Evolutionary conservation across 1,284 basidiomycete genomes (phyloP), one percentile per base, ranked within the genome.

Genomic region (Naganishia sp.): DNA sequence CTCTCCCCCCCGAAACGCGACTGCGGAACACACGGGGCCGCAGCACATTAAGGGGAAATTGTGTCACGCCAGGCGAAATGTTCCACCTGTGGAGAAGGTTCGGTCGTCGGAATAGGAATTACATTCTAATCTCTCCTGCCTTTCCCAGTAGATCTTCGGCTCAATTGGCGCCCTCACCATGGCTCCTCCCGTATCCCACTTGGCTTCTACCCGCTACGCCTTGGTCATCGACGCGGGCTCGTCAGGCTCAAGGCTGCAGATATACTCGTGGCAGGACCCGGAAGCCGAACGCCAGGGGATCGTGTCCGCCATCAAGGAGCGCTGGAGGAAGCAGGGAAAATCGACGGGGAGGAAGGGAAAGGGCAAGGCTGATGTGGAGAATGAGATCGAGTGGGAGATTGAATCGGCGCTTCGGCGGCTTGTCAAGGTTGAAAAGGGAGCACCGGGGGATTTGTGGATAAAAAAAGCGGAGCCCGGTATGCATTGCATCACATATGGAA

Each of bases 141-240:
- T 21, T 36, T 36, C 36, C n/a, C 31, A n/a, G 3, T 13, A 18
- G 2, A 16, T 13, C 31, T 31, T 36, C 52, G 16, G n/a, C 28
- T 39, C 53, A 1, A 28, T 28, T 28, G 28, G 28, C 28, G 53
- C 36, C 53, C 21, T 49, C 21, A 54, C 21, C 57, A 80, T 80
- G 79, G 72, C 78, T 10, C 79, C 79, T 5, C 75, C 77, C 1
- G 55, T 76, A 25, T 60, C 75, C 18, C 65, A 74, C 2, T 48
- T 90, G 64, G 80, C 84, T 66, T 86, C 87, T 64, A 88, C 91
- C 70, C 88, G 89, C 72, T 99, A 95, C 81, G 94, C 93, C 57
- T 87, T 99, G 69, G 92, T 99, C 66, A 90, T 99, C 77, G 95
- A 99, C 82, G 95, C 95, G 73, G 95, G 95, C 70, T 96, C 93